A percentile compares a stretch with the other conserved stretches of the same genome.
Conservation (phyloP, 2,329 filamentous ascomycete species). For the Coniochaeta sp. region DNA sequence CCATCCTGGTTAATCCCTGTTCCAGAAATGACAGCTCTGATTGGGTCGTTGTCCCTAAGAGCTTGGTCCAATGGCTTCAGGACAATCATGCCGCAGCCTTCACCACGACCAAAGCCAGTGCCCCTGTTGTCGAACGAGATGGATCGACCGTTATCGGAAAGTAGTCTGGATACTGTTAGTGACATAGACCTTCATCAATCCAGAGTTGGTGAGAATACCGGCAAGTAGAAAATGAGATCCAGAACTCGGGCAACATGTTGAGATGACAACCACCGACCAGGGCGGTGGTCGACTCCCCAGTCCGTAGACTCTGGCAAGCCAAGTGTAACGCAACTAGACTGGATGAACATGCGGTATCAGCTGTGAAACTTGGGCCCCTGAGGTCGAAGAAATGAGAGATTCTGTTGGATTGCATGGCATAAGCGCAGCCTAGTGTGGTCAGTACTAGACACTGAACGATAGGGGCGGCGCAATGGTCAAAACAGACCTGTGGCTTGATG, state of each 20-base stretch:
- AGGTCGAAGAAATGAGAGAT: slow-evolving; percentile 50
- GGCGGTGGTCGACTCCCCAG: slow-evolving; percentile 36
- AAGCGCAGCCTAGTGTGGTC: slow-evolving; percentile 29
- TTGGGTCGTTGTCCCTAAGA: slow-evolving; percentile 44
- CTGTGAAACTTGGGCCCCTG: slow-evolving; percentile 42
- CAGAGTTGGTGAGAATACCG: slow-evolving; percentile 22
- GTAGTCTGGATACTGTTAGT: slow-evolving; percentile 24
- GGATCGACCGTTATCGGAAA: slow-evolving; percentile 44
- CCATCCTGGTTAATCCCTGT: slow-evolving; percentile 50
- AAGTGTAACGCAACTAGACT: slow-evolving; percentile 40
- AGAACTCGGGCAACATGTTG: slow-evolving; percentile 39
- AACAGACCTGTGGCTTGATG: slow-evolving; percentile 40
- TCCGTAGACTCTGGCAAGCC: slow-evolving; percentile 39
- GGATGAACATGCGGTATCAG: slow-evolving; percentile 46
- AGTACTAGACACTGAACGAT: not conserved
- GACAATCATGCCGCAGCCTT: slow-evolving; percentile 47
- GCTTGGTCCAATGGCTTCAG: slow-evolving; percentile 51
- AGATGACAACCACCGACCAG: slow-evolving; percentile 40
- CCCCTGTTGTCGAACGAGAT: slow-evolving; percentile 42
- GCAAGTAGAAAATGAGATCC: slow-evolving; percentile 35
- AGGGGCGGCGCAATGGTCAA: not conserved
- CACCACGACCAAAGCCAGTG: slow-evolving; percentile 54
- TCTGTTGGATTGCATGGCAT: slow-evolving; percentile 45
- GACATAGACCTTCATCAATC: not conserved
- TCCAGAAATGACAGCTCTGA: slow-evolving; percentile 41